phyloP scores from a whole-genome alignment of 305 asterid species.

The Lippia alba region DNA sequence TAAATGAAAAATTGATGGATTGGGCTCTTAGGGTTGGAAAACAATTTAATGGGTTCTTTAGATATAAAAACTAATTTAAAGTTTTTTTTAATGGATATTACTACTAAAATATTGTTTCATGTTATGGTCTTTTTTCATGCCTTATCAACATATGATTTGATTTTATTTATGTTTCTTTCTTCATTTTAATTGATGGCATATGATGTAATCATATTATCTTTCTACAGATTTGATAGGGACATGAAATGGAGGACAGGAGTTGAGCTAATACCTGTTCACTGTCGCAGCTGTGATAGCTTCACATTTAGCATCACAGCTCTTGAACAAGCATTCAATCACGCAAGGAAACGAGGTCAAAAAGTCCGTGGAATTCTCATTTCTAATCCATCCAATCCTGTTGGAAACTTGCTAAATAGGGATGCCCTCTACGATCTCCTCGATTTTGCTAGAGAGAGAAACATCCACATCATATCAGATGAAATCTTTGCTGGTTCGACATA shows the following conservation, averaged over 20 bases:
- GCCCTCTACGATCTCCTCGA: constrained; percentile 60
- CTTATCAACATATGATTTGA: background rate
- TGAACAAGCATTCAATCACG: constrained; percentile 85
- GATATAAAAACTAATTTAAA: too few species aligned
- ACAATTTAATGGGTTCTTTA: too few species aligned
- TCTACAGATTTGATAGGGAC: constrained; percentile 85
- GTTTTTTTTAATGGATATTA: too few species aligned
- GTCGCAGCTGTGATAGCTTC: constrained; percentile 87
- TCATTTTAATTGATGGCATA: background rate
- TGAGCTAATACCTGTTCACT: constrained; percentile 84
- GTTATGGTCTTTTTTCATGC: constrained; percentile 4
- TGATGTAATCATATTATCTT: constrained; percentile 30
- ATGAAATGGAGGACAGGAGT: constrained; percentile 85
- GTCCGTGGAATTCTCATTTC: constrained; percentile 86
- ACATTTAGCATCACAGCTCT: constrained; percentile 68
- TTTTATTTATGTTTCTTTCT: background rate
- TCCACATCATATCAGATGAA: constrained; percentile 92
- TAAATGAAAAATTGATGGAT: too few species aligned
- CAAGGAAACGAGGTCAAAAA: constrained; percentile 86
- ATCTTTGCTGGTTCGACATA: constrained; percentile 79
- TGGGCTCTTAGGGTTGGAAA: too few species aligned
- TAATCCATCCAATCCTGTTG: constrained; percentile 87
- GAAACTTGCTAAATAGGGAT: constrained; percentile 65
- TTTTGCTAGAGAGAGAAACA: constrained; percentile 85
- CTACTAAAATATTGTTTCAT: background rate